Conservation (phyloP, 1,284 basidiomycete species). For the Microbotryomycetes sp. region DNA sequence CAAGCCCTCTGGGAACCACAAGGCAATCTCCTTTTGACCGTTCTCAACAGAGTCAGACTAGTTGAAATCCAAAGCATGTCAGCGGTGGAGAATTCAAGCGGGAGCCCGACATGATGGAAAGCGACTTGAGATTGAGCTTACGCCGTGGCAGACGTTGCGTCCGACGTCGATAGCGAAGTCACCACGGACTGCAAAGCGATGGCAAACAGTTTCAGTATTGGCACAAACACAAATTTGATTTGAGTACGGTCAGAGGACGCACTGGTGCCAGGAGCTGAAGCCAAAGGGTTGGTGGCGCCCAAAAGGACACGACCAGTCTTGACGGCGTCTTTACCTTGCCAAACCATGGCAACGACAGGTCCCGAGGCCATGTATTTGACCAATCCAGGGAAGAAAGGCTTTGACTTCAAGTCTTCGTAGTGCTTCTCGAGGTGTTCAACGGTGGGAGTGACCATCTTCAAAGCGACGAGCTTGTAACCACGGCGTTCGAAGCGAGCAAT, state of each 20-base stretch:
- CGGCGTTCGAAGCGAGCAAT: conserved; percentile 80
- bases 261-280: conserved; percentile 67
- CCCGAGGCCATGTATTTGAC: conserved; percentile 68
- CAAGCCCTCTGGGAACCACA: conserved; percentile 54
- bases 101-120: neutral
- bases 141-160: conserved; percentile 86
- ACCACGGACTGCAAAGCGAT: conserved; percentile 57
- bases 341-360: conserved; percentile 95
- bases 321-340: conserved; percentile 83
- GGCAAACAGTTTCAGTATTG: neutral
- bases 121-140: conserved; percentile 53
- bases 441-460: conserved; percentile 44
- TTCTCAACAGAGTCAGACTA: conserved; percentile 42
- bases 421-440: conserved; percentile 79
- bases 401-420: conserved; percentile 85
- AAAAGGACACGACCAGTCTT: conserved; percentile 71
- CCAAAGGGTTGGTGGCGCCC: conserved; percentile 90
- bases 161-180: conserved; percentile 86
- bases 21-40: conserved; percentile 81
- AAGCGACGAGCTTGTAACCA: conserved; percentile 86
- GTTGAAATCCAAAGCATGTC: conserved; percentile 58
- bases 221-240: conserved; percentile 15
- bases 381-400: conserved; percentile 86
- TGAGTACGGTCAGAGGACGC: conserved; percentile 20
- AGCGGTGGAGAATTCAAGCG: neutral